phyloP scores from a whole-genome alignment of 345 rosid species.

The Euphorbia peplus region DNA sequence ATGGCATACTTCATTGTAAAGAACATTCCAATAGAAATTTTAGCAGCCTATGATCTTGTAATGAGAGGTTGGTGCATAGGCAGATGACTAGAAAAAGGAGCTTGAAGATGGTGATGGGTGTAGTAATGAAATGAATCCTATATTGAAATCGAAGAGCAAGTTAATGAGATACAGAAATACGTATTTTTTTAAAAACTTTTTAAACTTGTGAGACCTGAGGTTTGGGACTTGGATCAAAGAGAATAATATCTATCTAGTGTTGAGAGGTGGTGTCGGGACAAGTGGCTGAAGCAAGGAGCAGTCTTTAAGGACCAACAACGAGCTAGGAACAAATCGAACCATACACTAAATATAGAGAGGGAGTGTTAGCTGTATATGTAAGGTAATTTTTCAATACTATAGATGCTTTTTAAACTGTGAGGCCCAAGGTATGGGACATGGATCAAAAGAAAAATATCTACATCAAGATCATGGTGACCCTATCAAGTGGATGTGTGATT shows the following conservation, averaged over 20 bases:
- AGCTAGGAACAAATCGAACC: not conserved
- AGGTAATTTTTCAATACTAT: not conserved
- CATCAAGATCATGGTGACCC: not conserved
- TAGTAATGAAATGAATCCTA: not conserved
- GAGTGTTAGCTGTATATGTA: not conserved
- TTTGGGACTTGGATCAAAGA: not conserved
- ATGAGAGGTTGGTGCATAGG: no score
- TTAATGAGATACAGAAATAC: no score
- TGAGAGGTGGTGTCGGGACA: not conserved
- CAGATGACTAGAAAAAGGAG: not conserved
- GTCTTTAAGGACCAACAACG: not conserved
- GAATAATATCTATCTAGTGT: not conserved
- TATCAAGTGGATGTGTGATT: constrained; percentile 3
- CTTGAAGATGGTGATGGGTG: not conserved
- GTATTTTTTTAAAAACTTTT: not conserved
- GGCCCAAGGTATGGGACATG: not conserved
- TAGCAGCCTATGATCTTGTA: no score
- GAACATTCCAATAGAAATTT: no score
- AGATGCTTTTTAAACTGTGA: not conserved
- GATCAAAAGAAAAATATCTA: not conserved
- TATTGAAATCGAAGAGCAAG: not conserved
- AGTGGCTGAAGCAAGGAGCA: not conserved
- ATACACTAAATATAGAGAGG: not conserved
- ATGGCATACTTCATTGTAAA: not conserved
- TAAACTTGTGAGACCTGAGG: not conserved